phyloP scores from a whole-genome alignment of 2,329 filamentous ascomycete genomes.

The Aureobasidium pullulans region DNA sequence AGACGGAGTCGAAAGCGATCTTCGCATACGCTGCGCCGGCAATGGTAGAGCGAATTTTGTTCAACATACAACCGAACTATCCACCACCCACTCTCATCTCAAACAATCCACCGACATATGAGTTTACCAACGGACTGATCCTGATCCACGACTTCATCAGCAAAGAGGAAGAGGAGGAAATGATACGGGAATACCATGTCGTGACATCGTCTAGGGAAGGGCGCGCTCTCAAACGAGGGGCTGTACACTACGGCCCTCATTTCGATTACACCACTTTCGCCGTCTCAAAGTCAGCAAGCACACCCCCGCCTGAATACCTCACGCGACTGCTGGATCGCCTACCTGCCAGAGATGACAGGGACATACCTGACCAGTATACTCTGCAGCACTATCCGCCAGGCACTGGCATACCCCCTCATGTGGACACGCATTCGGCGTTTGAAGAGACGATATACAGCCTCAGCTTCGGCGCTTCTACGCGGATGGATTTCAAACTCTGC shows the following conservation, averaged over 20 bases:
- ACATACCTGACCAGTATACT: slow-evolving; percentile 9
- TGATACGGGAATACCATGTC: slow-evolving; percentile 9
- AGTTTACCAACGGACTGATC: slow-evolving; percentile 6
- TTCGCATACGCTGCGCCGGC: not conserved
- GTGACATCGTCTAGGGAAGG: not conserved
- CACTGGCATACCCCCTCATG: slow-evolving; percentile 13
- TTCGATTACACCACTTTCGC: slow-evolving; percentile 14
- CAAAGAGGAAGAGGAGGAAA: slow-evolving; percentile 10
- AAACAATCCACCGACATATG: not conserved
- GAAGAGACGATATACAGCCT: slow-evolving; percentile 12
- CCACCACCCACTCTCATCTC: not conserved
- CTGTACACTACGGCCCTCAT: slow-evolving; percentile 11
- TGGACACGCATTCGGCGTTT: slow-evolving; percentile 13
- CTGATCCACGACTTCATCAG: slow-evolving; percentile 10
- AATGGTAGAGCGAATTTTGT: not conserved
- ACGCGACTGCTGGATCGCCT: slow-evolving; percentile 1
- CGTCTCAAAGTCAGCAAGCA: not conserved
- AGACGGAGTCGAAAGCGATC: not conserved
- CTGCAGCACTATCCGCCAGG: slow-evolving; percentile 11
- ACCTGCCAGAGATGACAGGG: slow-evolving; percentile 3
- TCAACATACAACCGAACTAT: not conserved
- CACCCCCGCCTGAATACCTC: slow-evolving; percentile 4
- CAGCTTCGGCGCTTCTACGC: slow-evolving; percentile 7
- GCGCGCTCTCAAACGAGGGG: not conserved
- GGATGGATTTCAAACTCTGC: slow-evolving; percentile 7